phyloP scores from a whole-genome alignment of 768 basidiomycete genomes.

The Phylloporus arenicola region DNA sequence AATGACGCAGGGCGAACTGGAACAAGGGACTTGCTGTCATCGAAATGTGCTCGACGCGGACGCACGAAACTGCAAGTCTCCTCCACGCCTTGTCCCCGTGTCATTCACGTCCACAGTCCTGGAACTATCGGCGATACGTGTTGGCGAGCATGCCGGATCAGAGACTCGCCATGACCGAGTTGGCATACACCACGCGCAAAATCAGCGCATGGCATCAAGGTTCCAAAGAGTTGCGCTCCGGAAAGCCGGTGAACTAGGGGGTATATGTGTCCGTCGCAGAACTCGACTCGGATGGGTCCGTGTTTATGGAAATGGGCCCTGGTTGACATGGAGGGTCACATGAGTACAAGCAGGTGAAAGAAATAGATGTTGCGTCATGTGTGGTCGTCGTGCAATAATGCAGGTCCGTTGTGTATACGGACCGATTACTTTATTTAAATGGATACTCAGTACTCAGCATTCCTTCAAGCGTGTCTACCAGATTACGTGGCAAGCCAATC shows the following conservation, averaged over 20 bases:
- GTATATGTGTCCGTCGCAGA: slow-evolving; percentile 91
- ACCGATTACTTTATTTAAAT: no score
- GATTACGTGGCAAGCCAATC: no score
- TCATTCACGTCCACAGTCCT: slow-evolving; percentile 58
- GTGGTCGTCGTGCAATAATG: no score
- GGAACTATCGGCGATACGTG: slow-evolving; percentile 90
- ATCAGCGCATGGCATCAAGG: slow-evolving; percentile 99
- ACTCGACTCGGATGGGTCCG: slow-evolving; percentile 89
- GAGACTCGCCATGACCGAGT: slow-evolving; percentile 56
- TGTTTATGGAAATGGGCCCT: slow-evolving; percentile 80
- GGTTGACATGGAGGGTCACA: slow-evolving; percentile 86
- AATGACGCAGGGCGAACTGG: slow-evolving; percentile 84
- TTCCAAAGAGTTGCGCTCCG: slow-evolving; percentile 68
- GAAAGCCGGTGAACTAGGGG: slow-evolving; percentile 49
- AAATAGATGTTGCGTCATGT: no score
- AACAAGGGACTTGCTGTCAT: slow-evolving; percentile 78
- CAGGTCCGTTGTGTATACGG: no score
- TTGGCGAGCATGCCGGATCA: slow-evolving; percentile 62
- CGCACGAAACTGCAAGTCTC: slow-evolving; percentile 79
- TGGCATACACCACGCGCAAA: slow-evolving; percentile 83
- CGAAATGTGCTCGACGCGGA: slow-evolving; percentile 90
- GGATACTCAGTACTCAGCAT: no score
- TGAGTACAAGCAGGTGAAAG: no score
- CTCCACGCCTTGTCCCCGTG: neutral
- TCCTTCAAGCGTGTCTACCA: no score